phyloP scores from a whole-genome alignment of 352 stramenopile genomes.

The Globisporangium canariense region DNA sequence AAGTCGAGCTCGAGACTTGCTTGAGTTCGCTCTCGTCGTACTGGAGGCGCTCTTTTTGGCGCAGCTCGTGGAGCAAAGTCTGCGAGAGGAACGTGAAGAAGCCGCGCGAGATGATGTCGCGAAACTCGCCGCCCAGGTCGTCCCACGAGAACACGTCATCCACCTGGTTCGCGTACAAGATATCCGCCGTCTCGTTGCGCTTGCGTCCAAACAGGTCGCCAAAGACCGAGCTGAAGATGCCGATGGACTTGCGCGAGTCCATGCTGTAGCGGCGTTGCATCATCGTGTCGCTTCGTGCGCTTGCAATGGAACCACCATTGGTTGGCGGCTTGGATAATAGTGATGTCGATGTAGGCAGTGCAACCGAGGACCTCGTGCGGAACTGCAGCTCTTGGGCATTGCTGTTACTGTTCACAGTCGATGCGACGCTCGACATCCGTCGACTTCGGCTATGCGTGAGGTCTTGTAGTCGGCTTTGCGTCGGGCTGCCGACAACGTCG shows the following conservation, averaged over 20 bases:
- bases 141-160: constrained; percentile 70
- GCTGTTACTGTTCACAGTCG: constrained; percentile 4
- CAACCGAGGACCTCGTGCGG: constrained; percentile 10
- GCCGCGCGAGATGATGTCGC: constrained; percentile 58
- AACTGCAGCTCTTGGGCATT: neutral
- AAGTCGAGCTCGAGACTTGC: neutral
- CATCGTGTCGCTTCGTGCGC: neutral
- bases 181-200: constrained; percentile 47
- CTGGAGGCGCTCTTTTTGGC: constrained; percentile 19
- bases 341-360: neutral
- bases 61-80: constrained; percentile 40
- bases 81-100: constrained; percentile 63
- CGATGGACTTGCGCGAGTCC: constrained; percentile 40
- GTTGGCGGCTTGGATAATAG: neutral
- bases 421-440: constrained; percentile 9
- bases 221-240: constrained; percentile 63
- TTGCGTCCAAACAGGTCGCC: constrained; percentile 68
- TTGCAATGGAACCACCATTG: constrained; percentile 4
- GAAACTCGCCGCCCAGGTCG: constrained; percentile 51
- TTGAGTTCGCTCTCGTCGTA: constrained; percentile 24
- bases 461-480: constrained; percentile 6
- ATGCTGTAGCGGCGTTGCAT: constrained; percentile 49
- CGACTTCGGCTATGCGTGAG: constrained; percentile 3
- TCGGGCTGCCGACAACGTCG: constrained; percentile 17
- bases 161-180: constrained; percentile 34